A percentile compares a stretch with the other conserved stretches of the same genome.
These are phyloP conservation scores for Xenoacremonium recifei DNA, from an alignment of 2,329 filamentous ascomycete genomes.

Conservation along the genomic window DNA sequence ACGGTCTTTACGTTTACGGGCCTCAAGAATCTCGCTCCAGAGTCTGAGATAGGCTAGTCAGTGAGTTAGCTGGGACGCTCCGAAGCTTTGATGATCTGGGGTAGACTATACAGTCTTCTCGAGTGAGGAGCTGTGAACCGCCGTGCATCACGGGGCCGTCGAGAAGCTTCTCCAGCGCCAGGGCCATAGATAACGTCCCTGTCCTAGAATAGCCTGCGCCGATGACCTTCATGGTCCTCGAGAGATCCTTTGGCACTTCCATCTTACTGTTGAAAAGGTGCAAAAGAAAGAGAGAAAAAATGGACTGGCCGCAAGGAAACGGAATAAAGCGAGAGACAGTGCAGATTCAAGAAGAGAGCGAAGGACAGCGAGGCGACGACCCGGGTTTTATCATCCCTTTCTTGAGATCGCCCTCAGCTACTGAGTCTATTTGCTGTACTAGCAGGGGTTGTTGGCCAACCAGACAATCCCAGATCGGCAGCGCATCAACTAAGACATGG, in stretches of 20 bases:
- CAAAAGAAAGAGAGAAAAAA: too few relatives aligned
- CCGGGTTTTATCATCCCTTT: too few relatives aligned
- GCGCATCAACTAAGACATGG: too few relatives aligned
- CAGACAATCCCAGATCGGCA: too few relatives aligned
- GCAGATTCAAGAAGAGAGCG: too few relatives aligned
- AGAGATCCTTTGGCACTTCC: background rate
- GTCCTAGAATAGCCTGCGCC: slow-evolving; percentile 25
- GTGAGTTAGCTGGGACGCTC: background rate
- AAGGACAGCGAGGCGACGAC: too few relatives aligned
- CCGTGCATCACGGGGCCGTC: slow-evolving; percentile 49
- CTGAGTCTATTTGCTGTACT: too few relatives aligned
- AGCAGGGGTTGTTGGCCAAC: too few relatives aligned
- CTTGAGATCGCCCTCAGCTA: too few relatives aligned
- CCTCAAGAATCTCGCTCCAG: slow-evolving; percentile 25
- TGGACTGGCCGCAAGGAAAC: too few relatives aligned
- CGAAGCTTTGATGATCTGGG: background rate
- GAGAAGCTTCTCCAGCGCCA: slow-evolving; percentile 46
- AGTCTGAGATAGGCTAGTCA: slow-evolving; percentile 19
- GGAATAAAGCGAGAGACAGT: too few relatives aligned
- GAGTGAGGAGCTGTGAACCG: slow-evolving; percentile 37
- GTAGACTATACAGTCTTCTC: slow-evolving; percentile 32
- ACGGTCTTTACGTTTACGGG: slow-evolving; percentile 23
- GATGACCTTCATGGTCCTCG: background rate
- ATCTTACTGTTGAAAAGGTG: too few relatives aligned
- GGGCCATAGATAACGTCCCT: slow-evolving; percentile 48